Percentiles rank a stretch among this genome's conserved stretches.
Evolutionary conservation across 2,329 filamentous ascomycete species (phyloP).

Genomic region (Alternaria gansuensis): DNA sequence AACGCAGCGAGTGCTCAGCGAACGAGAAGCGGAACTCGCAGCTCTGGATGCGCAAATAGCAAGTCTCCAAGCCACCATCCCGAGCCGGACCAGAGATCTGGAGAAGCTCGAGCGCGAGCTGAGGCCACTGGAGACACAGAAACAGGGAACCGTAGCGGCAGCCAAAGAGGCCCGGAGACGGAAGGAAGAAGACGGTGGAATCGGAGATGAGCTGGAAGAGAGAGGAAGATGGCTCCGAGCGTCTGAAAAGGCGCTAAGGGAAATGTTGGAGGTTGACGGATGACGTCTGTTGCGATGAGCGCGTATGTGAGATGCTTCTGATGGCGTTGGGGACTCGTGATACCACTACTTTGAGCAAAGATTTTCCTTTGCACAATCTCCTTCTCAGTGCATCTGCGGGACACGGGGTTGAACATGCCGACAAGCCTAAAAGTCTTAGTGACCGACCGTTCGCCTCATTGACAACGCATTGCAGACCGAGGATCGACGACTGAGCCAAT

Average conservation of each 20-base stretch:
- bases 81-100: slow-evolving; percentile 71
- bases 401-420: slow-evolving; percentile 6
- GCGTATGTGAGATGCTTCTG: neutral
- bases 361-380: neutral
- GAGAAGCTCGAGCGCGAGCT: slow-evolving; percentile 74
- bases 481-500: slow-evolving; percentile 9
- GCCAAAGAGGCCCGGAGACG: slow-evolving; percentile 75
- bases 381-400: slow-evolving; percentile 1
- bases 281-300: slow-evolving; percentile 14
- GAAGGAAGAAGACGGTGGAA: slow-evolving; percentile 70
- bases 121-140: slow-evolving; percentile 72
- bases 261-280: slow-evolving; percentile 67
- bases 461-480: slow-evolving; percentile 22
- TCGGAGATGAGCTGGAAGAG: slow-evolving; percentile 78
- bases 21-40: slow-evolving; percentile 54
- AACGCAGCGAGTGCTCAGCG: slow-evolving; percentile 53
- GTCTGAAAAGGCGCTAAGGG: slow-evolving; percentile 69
- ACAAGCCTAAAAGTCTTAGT: slow-evolving; percentile 2
- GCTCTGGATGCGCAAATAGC: slow-evolving; percentile 56
- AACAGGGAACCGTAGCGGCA: slow-evolving; percentile 69
- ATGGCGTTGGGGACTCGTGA: slow-evolving; percentile 25
- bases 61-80: slow-evolving; percentile 67
- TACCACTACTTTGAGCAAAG: slow-evolving; percentile 20
- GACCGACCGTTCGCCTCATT: slow-evolving; percentile 19
- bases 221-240: slow-evolving; percentile 78